Conservation (phyloP, 2,329 filamentous ascomycete genomes). For the Cladosporium colombiae region DNA sequence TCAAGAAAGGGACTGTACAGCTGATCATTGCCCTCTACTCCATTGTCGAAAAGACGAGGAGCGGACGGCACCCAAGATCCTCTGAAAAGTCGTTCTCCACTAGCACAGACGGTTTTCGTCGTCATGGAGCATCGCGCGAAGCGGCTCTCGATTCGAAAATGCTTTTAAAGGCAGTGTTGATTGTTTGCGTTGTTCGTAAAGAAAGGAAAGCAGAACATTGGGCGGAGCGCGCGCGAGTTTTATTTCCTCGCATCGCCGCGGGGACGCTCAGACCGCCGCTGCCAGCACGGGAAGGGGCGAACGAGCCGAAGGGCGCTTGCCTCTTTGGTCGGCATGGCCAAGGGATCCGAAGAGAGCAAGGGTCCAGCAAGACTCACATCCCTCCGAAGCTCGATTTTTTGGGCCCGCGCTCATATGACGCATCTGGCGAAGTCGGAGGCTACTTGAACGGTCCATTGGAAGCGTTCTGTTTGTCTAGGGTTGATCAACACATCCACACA, state of each 20-base stretch:
- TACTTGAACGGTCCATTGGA: constrained; percentile 14
- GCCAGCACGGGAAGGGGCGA: not conserved
- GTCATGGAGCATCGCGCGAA: constrained; percentile 41
- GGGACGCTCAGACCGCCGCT: constrained; percentile 1
- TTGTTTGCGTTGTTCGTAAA: constrained; percentile 41
- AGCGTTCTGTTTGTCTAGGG: not conserved
- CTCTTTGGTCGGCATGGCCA: not conserved
- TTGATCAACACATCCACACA: not conserved
- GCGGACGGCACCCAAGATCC: constrained; percentile 42
- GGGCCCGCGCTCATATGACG: constrained; percentile 14
- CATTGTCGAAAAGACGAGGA: constrained; percentile 30
- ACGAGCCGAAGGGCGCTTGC: not conserved
- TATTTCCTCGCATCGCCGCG: constrained; percentile 13
- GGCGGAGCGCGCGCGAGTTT: constrained; percentile 5
- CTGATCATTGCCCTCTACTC: constrained; percentile 43
- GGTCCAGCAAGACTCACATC: not conserved
- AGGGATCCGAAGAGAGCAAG: not conserved
- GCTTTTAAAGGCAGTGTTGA: constrained; percentile 42
- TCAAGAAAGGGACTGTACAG: constrained; percentile 32
- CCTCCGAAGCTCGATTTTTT: constrained; percentile 8
- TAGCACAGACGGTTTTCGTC: constrained; percentile 43
- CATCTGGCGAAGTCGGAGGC: constrained; percentile 9
- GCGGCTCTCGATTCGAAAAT: constrained; percentile 43
- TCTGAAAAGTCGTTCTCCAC: constrained; percentile 39
- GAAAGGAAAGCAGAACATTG: constrained; percentile 25